Evolutionary conservation across 2,329 filamentous ascomycete species (phyloP), one percentile per base, ranked within the genome.

Genomic region (Nemania abortiva): DNA sequence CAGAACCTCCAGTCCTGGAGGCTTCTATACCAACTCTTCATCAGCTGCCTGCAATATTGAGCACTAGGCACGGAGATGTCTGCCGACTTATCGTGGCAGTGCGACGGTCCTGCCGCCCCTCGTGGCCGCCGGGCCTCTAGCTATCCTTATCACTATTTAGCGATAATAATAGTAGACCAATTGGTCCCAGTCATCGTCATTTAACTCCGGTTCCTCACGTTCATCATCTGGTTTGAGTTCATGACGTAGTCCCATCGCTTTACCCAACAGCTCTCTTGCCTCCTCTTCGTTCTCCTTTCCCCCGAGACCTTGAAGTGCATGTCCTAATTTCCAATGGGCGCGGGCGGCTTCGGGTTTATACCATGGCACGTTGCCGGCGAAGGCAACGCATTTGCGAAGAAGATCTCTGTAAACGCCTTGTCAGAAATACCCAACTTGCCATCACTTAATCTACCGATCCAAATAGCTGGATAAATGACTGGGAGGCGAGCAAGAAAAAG

Each of bases 101-200:
- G n/a, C n/a, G n/a, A n/a, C n/a, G n/a, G n/a, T n/a, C n/a, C n/a
- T n/a, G n/a, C n/a, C n/a, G n/a, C n/a, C n/a, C n/a, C n/a, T n/a
- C n/a, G n/a, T n/a, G n/a, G n/a, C 34, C 34, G 34, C 11, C 6
- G 34, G 11, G 34, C 6, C 34, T 37, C 42, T 47, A 47, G 42
- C 18, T 47, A 47, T 47, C 10, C 15, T 7, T 6, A 2, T n/a
- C 42, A 6, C 18, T 47, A 47, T 47, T 47, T n/a, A 47, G n/a
- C 42, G 42, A 47, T 47, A 47, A 15, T n/a, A 47, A 47, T 47
- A 47, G 42, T 47, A 47, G 42, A 47, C 42, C 42, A 47, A 47
- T n/a, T 47, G 13, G 42, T 47, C 42, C 42, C 42, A 47, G 18
- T 47, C 42, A 20, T 47, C 42, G 7, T 47, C 42, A 20, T n/a